These are phyloP conservation scores for Cinnamomum chago DNA, from an alignment of 164 flowering plant species.

Conservation along the genomic window DNA sequence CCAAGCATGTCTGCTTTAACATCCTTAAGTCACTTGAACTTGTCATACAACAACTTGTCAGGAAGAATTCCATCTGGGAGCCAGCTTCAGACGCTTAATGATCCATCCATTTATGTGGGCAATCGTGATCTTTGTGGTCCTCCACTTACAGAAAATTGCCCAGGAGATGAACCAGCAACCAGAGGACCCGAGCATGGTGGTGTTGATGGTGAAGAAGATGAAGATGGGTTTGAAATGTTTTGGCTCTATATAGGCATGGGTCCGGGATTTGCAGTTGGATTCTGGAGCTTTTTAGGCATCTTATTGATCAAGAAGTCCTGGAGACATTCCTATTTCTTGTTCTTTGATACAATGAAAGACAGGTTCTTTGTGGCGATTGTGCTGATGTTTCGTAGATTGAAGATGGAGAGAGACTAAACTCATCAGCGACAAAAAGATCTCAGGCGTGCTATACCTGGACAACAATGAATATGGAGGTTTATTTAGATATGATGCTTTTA, in stretches of 20 bases:
- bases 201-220: not conserved
- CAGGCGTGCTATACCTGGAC: not conserved
- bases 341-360: conserved; percentile 3
- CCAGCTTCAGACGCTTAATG: conserved; percentile 13
- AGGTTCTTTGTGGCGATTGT: not conserved
- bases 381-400: not conserved
- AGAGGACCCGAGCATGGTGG: not conserved
- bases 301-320: conserved; percentile 13
- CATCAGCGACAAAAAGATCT: not conserved
- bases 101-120: conserved; percentile 12
- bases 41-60: conserved; percentile 19
- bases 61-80: conserved; percentile 18
- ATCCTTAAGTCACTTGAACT: conserved; percentile 14
- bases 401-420: not conserved
- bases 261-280: conserved; percentile 16
- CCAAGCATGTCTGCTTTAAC: conserved; percentile 7
- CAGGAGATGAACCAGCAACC: not conserved
- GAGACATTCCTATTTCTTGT: conserved; percentile 12
- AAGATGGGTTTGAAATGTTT: not conserved
- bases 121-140: conserved; percentile 14
- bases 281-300: conserved; percentile 8
- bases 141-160: conserved; percentile 12
- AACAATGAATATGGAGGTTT: not conserved
- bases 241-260: conserved; percentile 10
- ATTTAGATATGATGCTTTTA: not conserved